Evolutionary conservation across 2,329 filamentous ascomycete genomes (phyloP).

Genomic region (Magnaporthales sp.): DNA sequence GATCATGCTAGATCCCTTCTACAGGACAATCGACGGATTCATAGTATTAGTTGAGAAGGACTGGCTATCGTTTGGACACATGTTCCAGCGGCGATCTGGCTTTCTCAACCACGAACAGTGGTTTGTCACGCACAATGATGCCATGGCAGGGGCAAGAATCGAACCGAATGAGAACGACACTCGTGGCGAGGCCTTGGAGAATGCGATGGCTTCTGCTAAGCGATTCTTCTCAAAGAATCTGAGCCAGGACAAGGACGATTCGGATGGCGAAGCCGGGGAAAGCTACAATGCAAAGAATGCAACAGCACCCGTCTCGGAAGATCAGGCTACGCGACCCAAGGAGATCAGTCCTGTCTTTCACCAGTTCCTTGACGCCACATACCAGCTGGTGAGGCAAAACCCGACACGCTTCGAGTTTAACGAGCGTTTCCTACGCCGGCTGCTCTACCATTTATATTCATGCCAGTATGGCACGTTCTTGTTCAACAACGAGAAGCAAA

Average conservation of each 20-base stretch:
- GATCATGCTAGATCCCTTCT: constrained; percentile 92
- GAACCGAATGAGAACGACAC: constrained; percentile 54
- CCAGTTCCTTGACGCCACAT: constrained; percentile 90
- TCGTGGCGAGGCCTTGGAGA: constrained; percentile 70
- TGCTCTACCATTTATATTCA: constrained; percentile 90
- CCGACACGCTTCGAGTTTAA: constrained; percentile 93
- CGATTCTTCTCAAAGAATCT: constrained; percentile 82
- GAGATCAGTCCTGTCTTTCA: constrained; percentile 96
- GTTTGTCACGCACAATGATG: constrained; percentile 83
- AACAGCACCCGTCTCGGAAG: constrained; percentile 28
- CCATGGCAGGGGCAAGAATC: constrained; percentile 54
- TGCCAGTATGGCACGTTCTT: constrained; percentile 97
- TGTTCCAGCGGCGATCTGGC: constrained; percentile 90
- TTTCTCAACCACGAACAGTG: constrained; percentile 86
- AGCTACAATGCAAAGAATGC: constrained; percentile 20
- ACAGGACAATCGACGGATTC: constrained; percentile 87
- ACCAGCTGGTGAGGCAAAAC: constrained; percentile 79
- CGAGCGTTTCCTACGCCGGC: constrained; percentile 78
- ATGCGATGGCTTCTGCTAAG: constrained; percentile 73
- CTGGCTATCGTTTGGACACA: constrained; percentile 95
- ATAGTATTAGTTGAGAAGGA: constrained; percentile 94
- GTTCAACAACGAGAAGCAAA: constrained; percentile 88
- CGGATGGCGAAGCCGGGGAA: constrained; percentile 44
- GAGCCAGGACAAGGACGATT: constrained; percentile 49
- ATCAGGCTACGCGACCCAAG: constrained; percentile 69